Evolutionary conservation across 352 stramenopile species (phyloP).

Genomic region (Phytophthora sansomeana): DNA sequence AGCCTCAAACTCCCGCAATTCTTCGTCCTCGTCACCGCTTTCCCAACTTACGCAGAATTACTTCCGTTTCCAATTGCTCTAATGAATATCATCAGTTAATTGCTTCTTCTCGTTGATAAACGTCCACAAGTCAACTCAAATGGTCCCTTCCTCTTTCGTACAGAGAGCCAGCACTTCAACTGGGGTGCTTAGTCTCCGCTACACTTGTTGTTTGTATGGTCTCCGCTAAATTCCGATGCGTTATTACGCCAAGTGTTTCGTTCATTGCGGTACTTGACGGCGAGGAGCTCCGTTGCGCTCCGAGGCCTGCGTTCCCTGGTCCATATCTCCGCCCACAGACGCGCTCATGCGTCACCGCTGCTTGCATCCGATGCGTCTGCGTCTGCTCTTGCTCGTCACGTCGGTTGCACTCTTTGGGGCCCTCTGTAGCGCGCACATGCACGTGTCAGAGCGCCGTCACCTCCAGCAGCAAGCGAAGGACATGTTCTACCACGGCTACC

Average conservation of each 20-base stretch:
- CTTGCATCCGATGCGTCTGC: slow-evolving; percentile 19
- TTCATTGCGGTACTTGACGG: slow-evolving; percentile 12
- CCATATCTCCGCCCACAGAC: slow-evolving; percentile 12
- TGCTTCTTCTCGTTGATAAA: too few relatives aligned
- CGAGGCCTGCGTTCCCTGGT: slow-evolving; percentile 6
- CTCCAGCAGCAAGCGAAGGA: slow-evolving; percentile 80
- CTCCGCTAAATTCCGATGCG: slow-evolving; percentile 26
- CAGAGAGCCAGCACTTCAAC: slow-evolving; percentile 24
- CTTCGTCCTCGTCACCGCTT: slow-evolving; percentile 1
- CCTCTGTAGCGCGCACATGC: slow-evolving; percentile 53
- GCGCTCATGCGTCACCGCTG: not conserved
- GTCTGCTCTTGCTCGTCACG: slow-evolving; percentile 27
- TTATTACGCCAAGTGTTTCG: not conserved
- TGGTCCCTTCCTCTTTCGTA: too few relatives aligned
- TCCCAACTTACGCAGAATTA: not conserved
- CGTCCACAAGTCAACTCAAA: too few relatives aligned
- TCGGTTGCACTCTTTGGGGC: slow-evolving; percentile 9
- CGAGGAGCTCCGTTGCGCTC: slow-evolving; percentile 13
- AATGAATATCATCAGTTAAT: not conserved
- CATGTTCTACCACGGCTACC: slow-evolving; percentile 92
- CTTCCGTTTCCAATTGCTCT: not conserved
- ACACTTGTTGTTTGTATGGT: slow-evolving; percentile 6
- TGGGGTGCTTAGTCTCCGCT: not conserved
- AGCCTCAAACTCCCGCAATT: too few relatives aligned
- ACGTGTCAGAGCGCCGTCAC: slow-evolving; percentile 69